These are phyloP conservation scores for Saxophila tyrrhenica DNA, from an alignment of 495 filamentous ascomycete species.

Conservation along the genomic window DNA sequence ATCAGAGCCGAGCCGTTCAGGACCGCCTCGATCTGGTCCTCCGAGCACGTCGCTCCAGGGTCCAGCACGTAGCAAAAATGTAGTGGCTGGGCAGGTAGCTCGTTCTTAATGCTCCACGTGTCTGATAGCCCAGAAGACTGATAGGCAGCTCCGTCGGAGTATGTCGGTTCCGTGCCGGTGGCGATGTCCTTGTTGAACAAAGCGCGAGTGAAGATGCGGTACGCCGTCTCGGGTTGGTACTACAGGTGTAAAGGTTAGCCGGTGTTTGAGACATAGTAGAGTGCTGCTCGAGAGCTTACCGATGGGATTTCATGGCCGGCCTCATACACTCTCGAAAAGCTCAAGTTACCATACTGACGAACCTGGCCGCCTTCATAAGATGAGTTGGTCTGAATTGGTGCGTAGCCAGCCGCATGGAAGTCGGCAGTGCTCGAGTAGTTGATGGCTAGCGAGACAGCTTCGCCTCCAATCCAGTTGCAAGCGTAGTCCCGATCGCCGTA, in stretches of 20 bases:
- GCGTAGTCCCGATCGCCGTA: slow-evolving; percentile 27
- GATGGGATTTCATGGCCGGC: slow-evolving; percentile 51
- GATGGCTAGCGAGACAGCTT: slow-evolving; percentile 24
- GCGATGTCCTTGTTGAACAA: slow-evolving; percentile 45
- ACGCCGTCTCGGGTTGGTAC: slow-evolving; percentile 47
- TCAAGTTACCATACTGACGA: slow-evolving; percentile 47
- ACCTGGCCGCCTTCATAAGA: slow-evolving; percentile 44
- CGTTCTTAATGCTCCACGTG: slow-evolving; percentile 42
- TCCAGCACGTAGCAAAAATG: slow-evolving; percentile 40
- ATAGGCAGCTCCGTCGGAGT: slow-evolving; percentile 30
- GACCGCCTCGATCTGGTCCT: slow-evolving; percentile 38
- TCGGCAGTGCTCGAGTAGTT: slow-evolving; percentile 11
- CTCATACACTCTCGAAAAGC: slow-evolving; percentile 48
- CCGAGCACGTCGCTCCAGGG: slow-evolving; percentile 33
- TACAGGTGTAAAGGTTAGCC: no score
- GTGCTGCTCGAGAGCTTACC: no score
- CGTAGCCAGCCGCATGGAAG: slow-evolving; percentile 45
- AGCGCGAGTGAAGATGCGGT: slow-evolving; percentile 43
- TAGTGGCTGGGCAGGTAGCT: slow-evolving; percentile 30
- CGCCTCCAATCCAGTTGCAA: slow-evolving; percentile 29
- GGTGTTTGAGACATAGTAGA: no score
- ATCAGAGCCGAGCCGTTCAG: slow-evolving; percentile 38
- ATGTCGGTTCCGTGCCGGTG: slow-evolving; percentile 39
- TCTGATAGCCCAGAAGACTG: slow-evolving; percentile 38
- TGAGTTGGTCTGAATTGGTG: slow-evolving; percentile 36